phyloP scores from a whole-genome alignment of 1,284 basidiomycete species.

The Nidula niveotomentosa region DNA sequence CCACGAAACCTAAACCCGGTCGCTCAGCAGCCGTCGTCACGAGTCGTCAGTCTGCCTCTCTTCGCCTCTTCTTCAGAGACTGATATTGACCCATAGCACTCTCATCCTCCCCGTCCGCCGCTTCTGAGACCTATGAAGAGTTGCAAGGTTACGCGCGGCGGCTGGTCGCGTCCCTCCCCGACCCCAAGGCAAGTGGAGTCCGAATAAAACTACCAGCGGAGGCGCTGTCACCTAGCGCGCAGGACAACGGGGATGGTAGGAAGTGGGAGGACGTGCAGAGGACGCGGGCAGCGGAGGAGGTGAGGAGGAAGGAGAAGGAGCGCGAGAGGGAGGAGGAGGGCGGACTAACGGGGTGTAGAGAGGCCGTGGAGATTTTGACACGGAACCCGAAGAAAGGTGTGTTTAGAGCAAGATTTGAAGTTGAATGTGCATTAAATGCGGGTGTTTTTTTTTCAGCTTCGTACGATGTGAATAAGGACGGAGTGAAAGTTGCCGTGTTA shows the following conservation, averaged over 20 bases:
- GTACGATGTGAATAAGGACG: slow-evolving; percentile 92
- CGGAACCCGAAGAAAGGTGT: slow-evolving; percentile 85
- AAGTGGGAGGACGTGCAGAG: slow-evolving; percentile 7
- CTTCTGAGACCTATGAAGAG: slow-evolving; percentile 25
- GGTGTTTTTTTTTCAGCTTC: slow-evolving; percentile 53
- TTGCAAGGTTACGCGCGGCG: slow-evolving; percentile 41
- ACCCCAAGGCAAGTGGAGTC: slow-evolving; percentile 26
- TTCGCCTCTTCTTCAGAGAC: too few species aligned
- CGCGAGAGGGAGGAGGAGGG: slow-evolving; percentile 35
- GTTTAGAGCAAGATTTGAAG: slow-evolving; percentile 15
- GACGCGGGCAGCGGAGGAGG: slow-evolving; percentile 22
- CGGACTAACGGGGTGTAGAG: slow-evolving; percentile 71
- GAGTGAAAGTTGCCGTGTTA: slow-evolving; percentile 83
- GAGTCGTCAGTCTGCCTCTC: too few species aligned
- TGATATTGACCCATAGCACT: too few species aligned
- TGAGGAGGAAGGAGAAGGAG: slow-evolving; percentile 30
- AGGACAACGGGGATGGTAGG: slow-evolving; percentile 10
- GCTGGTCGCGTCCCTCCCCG: slow-evolving; percentile 44
- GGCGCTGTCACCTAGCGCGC: slow-evolving; percentile 16
- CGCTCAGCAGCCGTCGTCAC: too few species aligned
- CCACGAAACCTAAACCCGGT: slow-evolving; percentile 3
- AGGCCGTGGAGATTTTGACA: slow-evolving; percentile 90
- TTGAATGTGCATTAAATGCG: background rate
- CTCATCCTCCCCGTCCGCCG: slow-evolving; percentile 1
- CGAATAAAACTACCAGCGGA: slow-evolving; percentile 27